Evolutionary conservation across 2,329 filamentous ascomycete species (phyloP), one percentile per base, ranked within the genome.

Genomic region (Catunica adiposa): DNA sequence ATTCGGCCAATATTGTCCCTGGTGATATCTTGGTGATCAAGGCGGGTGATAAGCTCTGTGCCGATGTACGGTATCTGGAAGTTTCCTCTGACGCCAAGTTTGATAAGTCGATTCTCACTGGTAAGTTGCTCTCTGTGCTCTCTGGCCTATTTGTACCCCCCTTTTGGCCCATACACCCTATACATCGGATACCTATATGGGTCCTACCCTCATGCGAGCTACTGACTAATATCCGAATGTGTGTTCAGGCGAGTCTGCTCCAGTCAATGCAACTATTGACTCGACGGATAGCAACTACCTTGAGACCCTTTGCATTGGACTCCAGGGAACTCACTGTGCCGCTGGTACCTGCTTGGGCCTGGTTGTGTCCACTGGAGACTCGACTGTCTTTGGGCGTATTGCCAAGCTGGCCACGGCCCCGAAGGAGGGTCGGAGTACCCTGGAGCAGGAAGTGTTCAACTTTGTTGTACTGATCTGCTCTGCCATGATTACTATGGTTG

Each of bases 391-490:
- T 70, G 92, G 92, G 63, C 92, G 96, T 68, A 98, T 98, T 61
- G 94, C 98, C 67, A 92, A 97, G 71, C 97, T 89, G 73, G 98
- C 98, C 66, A 89, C 89, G 4, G 85, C 90, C 42, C 94, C 98
- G 69, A 98, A 98, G 64, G 96, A 90, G 25, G 89, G 95, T 67
- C 90, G 92, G 0, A 98, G 92, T 1, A 94, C 92, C 9, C 71
- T 98, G 62, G 98, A 98, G 76, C 88, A 97, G 75, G 98, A 98
- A 75, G 77, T 98, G 59, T 96, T 97, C 69, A 89, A 97, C 65
- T 98, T 98, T 66, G 92, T 94, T 60, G 84, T 76, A 1, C 76
- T 78, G 0, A 73, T 84, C 14, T 74, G 85, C n/a, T 77, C 74
- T 0, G 92, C 97, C 70, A 84, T 80, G 66, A 75, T 98, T 60